Base-by-base conservation (phyloP, 2,329 filamentous ascomycete genomes). In the Fusarium nematophilum region DNA sequence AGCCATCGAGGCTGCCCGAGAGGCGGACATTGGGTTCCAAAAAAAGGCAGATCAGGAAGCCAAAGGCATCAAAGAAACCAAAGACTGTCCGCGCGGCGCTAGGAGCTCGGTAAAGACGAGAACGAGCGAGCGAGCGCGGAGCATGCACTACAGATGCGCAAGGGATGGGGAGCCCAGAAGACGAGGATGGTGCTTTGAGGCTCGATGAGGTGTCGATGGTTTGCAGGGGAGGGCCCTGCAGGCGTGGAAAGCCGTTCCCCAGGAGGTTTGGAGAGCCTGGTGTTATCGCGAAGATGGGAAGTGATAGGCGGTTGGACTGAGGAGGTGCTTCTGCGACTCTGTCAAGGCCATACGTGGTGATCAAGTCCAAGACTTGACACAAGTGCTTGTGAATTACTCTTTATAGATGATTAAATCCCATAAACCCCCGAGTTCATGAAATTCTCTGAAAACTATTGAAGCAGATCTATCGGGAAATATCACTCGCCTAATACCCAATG, bases 221-320 rank as follows among this genome's bases (percentile, higher is more conserved):
- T n/a, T 49, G 17, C 62, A 64, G 57, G 64, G 64, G 55, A 53
- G 37, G 50, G 48, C 66, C 66, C 62, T 66, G 59, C 43, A 53
- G 14, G 50, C n/a, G 18, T n/a, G 30, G 42, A 51, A 58, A 59
- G 53, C 43, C 40, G 45, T 52, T 50, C 29, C 17, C 18, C 21
- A 43, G 23, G 27, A 52, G 36, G n/a, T 39, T 46, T 38, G 6
- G 3, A 7, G 36, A 7, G n/a, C 18, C 14, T 42, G 29, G 9
- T 51, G 38, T 54, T 60, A 57, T 26, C 13, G 27, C 17, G 9
- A 43, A 30, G 53, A 53, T 67, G 50, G 25, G 48, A 40, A 27
- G 10, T 39, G 57, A 39, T 62, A 65, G 31, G 30, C 27, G 23
- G 39, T 17, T 18, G 13, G 31, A 43, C 52, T 21, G 21, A 6